Conservation (phyloP, 1,139 yeast genomes). For the Candida pseudoviswanathii region DNA sequence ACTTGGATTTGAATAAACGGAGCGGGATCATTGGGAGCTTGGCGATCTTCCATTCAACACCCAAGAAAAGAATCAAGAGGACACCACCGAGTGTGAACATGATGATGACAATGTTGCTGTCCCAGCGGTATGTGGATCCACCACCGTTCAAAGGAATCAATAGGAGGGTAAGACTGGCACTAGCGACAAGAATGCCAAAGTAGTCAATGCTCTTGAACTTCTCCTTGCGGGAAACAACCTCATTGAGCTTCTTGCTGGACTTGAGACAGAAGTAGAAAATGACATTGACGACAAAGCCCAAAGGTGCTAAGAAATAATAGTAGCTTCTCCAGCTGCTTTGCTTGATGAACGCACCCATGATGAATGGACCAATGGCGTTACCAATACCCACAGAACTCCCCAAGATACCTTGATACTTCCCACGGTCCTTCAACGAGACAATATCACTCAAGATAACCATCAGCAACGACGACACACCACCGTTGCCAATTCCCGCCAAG, state of each 20-base stretch:
- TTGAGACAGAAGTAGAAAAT: constrained; percentile 30
- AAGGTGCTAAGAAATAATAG: constrained; percentile 49
- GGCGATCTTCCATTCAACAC: constrained; percentile 53
- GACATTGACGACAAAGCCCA: constrained; percentile 32
- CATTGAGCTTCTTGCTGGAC: constrained; percentile 20
- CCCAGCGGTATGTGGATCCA: constrained; percentile 56
- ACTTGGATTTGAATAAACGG: constrained; percentile 40
- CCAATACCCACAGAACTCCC: constrained; percentile 60
- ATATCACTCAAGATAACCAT: constrained; percentile 49
- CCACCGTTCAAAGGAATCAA: constrained; percentile 59
- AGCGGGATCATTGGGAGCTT: constrained; percentile 61
- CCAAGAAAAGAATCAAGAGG: constrained; percentile 39
- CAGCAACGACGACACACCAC: constrained; percentile 43
- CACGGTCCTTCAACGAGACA: constrained; percentile 45
- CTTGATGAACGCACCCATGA: constrained; percentile 52
- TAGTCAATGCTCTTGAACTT: constrained; percentile 50
- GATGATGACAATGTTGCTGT: constrained; percentile 48
- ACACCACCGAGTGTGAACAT: constrained; percentile 51
- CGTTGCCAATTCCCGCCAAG: constrained; percentile 48
- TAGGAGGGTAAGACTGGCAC: constrained; percentile 45
- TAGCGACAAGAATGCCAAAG: constrained; percentile 46
- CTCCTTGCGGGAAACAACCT: constrained; percentile 28
- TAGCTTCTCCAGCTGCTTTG: constrained; percentile 53
- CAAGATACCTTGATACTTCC: constrained; percentile 49
- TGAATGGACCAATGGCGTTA: constrained; percentile 56